These are phyloP conservation scores for Asterophora lycoperdoides DNA, from an alignment of 768 basidiomycete species.

Conservation along the genomic window DNA sequence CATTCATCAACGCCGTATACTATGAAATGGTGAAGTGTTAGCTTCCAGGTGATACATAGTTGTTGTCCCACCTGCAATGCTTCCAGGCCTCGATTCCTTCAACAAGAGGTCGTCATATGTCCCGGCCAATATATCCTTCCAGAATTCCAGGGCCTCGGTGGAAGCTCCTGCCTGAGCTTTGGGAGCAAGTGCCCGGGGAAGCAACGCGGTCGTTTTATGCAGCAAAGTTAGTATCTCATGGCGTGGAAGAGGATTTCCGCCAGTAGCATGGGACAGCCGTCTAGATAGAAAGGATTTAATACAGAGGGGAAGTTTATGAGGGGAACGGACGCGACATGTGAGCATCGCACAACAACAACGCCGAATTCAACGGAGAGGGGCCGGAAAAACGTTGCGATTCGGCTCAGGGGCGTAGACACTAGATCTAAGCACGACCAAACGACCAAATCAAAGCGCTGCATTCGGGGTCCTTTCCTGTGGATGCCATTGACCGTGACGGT, in stretches of 20 bases:
- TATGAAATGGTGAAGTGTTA: conserved; percentile 20
- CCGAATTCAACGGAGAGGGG: neutral
- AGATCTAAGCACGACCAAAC: too few relatives aligned
- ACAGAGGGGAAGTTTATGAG: neutral
- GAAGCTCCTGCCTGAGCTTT: conserved; percentile 1
- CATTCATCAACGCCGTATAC: conserved; percentile 57
- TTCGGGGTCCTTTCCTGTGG: too few relatives aligned
- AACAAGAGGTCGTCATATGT: conserved; percentile 32
- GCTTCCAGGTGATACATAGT: neutral
- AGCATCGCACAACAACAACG: conserved; percentile 9
- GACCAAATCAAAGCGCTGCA: too few relatives aligned
- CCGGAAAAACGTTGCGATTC: neutral
- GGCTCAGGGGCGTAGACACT: too few relatives aligned
- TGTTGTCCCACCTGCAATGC: conserved; percentile 44
- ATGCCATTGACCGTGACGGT: too few relatives aligned
- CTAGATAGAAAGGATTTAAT: neutral
- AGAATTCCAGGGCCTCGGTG: conserved; percentile 36
- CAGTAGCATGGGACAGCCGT: neutral
- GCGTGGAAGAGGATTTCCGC: neutral
- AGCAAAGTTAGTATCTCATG: conserved; percentile 40
- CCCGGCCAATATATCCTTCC: conserved; percentile 40
- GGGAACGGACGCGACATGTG: conserved; percentile 14
- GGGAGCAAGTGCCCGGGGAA: conserved; percentile 40
- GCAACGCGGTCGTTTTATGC: conserved; percentile 42
- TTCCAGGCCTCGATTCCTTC: conserved; percentile 32